Evolutionary conservation across 306 rosid genomes (phyloP), one percentile per base, ranked within the genome.

Genomic region (Elaeagnus macrophylla): DNA sequence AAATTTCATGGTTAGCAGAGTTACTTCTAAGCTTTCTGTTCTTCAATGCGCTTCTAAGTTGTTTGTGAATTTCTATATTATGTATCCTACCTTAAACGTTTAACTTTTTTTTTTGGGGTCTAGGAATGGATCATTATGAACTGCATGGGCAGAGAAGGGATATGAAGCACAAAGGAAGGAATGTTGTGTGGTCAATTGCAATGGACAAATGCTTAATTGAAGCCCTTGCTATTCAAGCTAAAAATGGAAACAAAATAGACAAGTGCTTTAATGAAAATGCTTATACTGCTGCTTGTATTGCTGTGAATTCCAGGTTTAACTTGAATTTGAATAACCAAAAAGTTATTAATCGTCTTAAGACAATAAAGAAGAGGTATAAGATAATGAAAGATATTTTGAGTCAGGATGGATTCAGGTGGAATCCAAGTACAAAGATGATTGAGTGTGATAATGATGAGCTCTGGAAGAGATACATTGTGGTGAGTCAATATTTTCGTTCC

Each of bases 251-350:
- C 71, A 86, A 76, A 77, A 74, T 86, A 32, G 91, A 82, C 42
- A 86, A 81, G 76, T 82, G 85, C 76, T 86, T 77, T 65, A 86
- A 80, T 68, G 95, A 86, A 69, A 80, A 80, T 67, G 95, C 95
- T 16, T 86, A 86, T 67, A 73, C 83, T 7, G 85, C 90, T 64
- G 85, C 95, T 65, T 86, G 90, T 74, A 60, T 77, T 47, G 79
- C 90, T 11, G 91, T 86, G 64, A 86, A 82, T 69, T 58, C 83
- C 19, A 69, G 39, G 57, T 83, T 86, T 72, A 80, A 76, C 80
- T 72, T 86, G 55, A 82, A 73, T 52, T 73, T 86, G 82, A 86
- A 86, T 63, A 86, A 78, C 61, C 95, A 86, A 74, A 83, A 86
- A 76, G 88, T 83, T 42, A 69, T 86, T 54, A 86, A 86, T 62